Evolutionary conservation across 768 basidiomycete species (phyloP), one percentile per base, ranked within the genome.

Genomic region (Panellus pusillus): DNA sequence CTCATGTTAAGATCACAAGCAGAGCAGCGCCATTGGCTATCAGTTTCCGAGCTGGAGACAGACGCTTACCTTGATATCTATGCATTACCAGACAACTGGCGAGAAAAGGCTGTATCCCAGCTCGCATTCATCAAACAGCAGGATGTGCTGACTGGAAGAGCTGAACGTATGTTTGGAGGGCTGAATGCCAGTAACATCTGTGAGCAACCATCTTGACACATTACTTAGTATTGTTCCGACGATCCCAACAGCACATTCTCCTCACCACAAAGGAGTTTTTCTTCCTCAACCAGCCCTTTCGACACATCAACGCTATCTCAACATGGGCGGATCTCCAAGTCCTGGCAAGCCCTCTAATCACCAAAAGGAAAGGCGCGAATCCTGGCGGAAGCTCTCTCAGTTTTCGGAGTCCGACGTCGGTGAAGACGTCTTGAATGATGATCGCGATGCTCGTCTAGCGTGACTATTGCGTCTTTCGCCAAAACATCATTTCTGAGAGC

Each of bases 361-460:
- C 19, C 46, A 27, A 7, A 41, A 29, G 18, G 45, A 50, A 15
- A 50, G 47, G 28, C 57, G 39, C 47, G 48, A 53, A 41, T 32
- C 29, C n/a, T 57, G 49, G 57, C 65, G 29, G 15, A 64, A 53
- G 17, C 27, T 67, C 12, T 56, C 61, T 7, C 69, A 72, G 37
- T 55, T 75, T 20, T 85, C 85, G 0, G 87, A 89, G 64, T 88
- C 87, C 13, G 87, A 89, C 9, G 80, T 72, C 14, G 85, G 86
- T 50, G 83, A 81, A 55, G 71, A 76, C 24, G 65, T 87, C 37
- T 81, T 84, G 13, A 85, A 88, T 62, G 79, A 77, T 2, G 83
- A 85, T 61, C 79, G 87, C 31, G 89, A 91, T 72, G 82, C 84
- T 48, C 81, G 83, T 39, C 70, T 91, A 50, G 87, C 84, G 86